Percentiles rank a stretch among this genome's conserved stretches.
phyloP scores from a whole-genome alignment of 2,329 filamentous ascomycete species.

The Pseudogymnoascus sp. region DNA sequence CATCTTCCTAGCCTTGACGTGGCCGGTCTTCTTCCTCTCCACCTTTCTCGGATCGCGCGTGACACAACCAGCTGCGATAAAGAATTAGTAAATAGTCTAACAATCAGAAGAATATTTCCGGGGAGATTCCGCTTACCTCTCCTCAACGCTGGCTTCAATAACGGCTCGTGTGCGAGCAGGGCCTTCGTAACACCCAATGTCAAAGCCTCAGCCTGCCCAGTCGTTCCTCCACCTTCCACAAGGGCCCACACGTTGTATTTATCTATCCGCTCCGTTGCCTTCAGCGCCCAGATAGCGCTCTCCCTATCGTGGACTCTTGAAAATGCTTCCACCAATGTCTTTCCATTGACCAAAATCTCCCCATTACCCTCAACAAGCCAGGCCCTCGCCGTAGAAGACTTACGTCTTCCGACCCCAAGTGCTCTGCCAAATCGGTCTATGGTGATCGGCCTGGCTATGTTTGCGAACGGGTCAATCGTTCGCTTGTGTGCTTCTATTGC shows the following conservation, averaged over 20 bases:
- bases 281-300: constrained; percentile 86
- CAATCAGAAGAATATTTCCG: neutral
- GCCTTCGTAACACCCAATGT: constrained; percentile 85
- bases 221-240: constrained; percentile 79
- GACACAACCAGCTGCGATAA: constrained; percentile 70
- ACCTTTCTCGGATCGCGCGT: constrained; percentile 86
- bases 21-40: constrained; percentile 96
- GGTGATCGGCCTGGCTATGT: constrained; percentile 51
- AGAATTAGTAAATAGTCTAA: constrained; percentile 30
- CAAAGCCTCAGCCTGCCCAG: constrained; percentile 90
- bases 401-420: constrained; percentile 74
- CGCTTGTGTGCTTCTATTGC: constrained; percentile 66
- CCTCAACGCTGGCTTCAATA: constrained; percentile 76
- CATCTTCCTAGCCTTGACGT: constrained; percentile 95
- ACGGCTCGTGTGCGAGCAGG: constrained; percentile 83
- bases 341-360: constrained; percentile 83
- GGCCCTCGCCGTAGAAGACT: constrained; percentile 76
- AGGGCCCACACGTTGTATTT: constrained; percentile 96
- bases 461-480: constrained; percentile 62
- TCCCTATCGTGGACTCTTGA: constrained; percentile 87
- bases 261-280: constrained; percentile 72
- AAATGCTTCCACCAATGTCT: constrained; percentile 73
- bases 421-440: constrained; percentile 74
- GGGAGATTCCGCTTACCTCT: constrained; percentile 58
- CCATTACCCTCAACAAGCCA: constrained; percentile 90